Conservation (phyloP, 1,284 basidiomycete species). For the Cryptococcus sp. region DNA sequence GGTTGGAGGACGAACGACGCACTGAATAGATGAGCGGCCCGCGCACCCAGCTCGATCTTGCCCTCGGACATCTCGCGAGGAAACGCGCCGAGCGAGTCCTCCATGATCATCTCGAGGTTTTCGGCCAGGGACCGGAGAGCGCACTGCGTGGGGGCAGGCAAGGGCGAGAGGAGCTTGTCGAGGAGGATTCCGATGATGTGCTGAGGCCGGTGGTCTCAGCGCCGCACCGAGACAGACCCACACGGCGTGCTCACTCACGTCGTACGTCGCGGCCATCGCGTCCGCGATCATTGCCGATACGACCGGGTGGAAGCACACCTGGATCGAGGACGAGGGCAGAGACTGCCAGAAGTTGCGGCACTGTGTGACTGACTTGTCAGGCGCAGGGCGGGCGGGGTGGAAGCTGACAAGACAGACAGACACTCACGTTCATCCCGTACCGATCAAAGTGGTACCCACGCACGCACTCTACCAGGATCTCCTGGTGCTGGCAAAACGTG, state of each 20-base stretch:
- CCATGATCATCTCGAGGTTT: constrained; percentile 34
- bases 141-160: constrained; percentile 16
- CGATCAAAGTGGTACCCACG: constrained; percentile 29
- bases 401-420: too few species aligned
- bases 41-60: constrained; percentile 31
- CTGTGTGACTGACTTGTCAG: constrained; percentile 8
- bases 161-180: constrained; percentile 22
- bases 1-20: constrained; percentile 11
- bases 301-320: constrained; percentile 19
- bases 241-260: too few species aligned
- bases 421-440: constrained; percentile 36
- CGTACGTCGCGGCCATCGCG: constrained; percentile 23
- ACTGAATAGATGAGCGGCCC: constrained; percentile 34
- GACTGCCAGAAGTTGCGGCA: constrained; percentile 37
- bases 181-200: constrained; percentile 30
- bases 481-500: constrained; percentile 33
- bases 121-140: constrained; percentile 25
- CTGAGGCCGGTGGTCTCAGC: constrained; percentile 16
- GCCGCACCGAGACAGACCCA: constrained; percentile 8
- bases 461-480: constrained; percentile 26
- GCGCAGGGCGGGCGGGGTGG: background rate
- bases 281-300: constrained; percentile 22
- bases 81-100: constrained; percentile 20
- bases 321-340: constrained; percentile 15
- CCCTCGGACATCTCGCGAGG: constrained; percentile 23